These are phyloP conservation scores for Coemansia asiatica DNA, from an alignment of 192 early-diverging fungal species.

Conservation along the genomic window DNA sequence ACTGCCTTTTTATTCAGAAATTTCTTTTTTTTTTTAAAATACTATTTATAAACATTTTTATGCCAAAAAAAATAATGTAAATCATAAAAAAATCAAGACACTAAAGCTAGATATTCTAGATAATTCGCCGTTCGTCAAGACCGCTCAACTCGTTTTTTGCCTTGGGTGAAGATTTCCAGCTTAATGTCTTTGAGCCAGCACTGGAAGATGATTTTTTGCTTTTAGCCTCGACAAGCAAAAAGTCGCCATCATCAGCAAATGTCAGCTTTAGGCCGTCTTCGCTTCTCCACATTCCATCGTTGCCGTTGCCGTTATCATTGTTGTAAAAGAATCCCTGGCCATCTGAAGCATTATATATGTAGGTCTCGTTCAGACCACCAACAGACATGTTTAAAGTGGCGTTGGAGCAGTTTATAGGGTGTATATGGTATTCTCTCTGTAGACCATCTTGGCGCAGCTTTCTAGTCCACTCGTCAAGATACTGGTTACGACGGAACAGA, in stretches of 20 bases:
- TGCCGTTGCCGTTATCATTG: background rate
- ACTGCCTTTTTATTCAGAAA: too few relatives aligned
- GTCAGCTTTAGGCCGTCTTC: background rate
- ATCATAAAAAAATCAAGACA: too few relatives aligned
- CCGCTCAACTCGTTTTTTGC: background rate
- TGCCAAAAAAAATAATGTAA: too few relatives aligned
- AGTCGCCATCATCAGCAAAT: background rate
- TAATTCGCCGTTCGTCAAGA: background rate
- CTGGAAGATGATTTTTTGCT: background rate
- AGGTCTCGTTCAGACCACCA: background rate
- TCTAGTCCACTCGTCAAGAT: constrained; percentile 19
- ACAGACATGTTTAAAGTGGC: background rate
- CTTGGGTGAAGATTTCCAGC: background rate
- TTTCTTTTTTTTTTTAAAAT: too few relatives aligned
- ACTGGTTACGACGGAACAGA: constrained; percentile 25
- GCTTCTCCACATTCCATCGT: background rate
- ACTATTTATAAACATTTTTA: too few relatives aligned
- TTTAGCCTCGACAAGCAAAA: background rate
- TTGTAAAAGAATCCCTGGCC: constrained; percentile 14
- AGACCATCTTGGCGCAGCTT: constrained; percentile 26
- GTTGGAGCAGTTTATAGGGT: background rate
- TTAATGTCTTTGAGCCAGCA: background rate
- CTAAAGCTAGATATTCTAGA: background rate
- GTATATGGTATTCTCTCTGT: constrained; percentile 21
- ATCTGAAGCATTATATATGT: constrained; percentile 5